A percentile compares a stretch with the other conserved stretches of the same genome.
phyloP scores from a whole-genome alignment of 1,284 basidiomycete genomes.

The Serendipita sp. region DNA sequence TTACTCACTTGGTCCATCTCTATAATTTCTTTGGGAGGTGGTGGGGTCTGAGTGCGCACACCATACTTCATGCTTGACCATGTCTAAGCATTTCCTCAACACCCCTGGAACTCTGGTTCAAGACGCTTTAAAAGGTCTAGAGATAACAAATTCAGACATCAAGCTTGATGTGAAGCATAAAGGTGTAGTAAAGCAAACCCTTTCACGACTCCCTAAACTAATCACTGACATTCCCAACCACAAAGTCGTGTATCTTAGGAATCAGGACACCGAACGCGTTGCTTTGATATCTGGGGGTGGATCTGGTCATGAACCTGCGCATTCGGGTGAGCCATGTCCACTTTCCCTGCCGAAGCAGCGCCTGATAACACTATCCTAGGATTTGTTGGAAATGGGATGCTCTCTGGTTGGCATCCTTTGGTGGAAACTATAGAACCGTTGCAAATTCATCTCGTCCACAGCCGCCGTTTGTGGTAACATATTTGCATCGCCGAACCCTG shows the following conservation, averaged over 20 bases:
- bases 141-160: slow-evolving; percentile 54
- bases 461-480: slow-evolving; percentile 79
- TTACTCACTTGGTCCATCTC: background rate
- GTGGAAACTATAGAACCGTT: background rate
- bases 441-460: slow-evolving; percentile 16
- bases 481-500: slow-evolving; percentile 78
- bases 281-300: slow-evolving; percentile 81
- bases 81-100: slow-evolving; percentile 61
- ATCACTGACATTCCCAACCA: slow-evolving; percentile 13
- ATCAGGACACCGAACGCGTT: slow-evolving; percentile 51
- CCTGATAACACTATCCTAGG: background rate
- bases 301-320: slow-evolving; percentile 81
- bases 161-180: slow-evolving; percentile 52
- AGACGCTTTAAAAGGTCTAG: slow-evolving; percentile 64
- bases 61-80: background rate
- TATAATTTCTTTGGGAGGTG: background rate
- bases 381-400: slow-evolving; percentile 59
- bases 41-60: background rate
- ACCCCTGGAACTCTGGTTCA: slow-evolving; percentile 51
- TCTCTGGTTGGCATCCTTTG: slow-evolving; percentile 37
- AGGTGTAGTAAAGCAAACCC: slow-evolving; percentile 26
- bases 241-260: slow-evolving; percentile 50
- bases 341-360: slow-evolving; percentile 13
- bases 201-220: background rate
- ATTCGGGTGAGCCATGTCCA: slow-evolving; percentile 35